Evolutionary conservation across 169 alveolate genomes (phyloP).

Genomic region (Plasmodium chabaudi): DNA sequence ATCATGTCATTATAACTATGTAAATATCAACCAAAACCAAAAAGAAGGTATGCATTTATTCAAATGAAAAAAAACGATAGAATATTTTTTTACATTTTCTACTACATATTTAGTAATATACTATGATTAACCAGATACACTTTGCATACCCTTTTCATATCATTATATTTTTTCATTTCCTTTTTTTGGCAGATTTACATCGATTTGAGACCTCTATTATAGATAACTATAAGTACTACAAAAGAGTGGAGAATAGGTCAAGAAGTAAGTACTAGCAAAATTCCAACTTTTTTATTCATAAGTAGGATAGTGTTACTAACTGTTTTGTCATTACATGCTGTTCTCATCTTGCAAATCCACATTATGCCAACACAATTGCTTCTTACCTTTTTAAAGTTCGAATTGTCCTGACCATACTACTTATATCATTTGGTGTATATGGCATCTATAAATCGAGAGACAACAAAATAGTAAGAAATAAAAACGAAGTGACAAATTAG

Average conservation of each 20-base stretch:
- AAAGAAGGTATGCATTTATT: constrained; percentile 37
- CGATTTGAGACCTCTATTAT: constrained; percentile 61
- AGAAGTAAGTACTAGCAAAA: not conserved
- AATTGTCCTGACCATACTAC: constrained; percentile 4
- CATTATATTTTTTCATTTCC: not conserved
- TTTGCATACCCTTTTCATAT: not conserved
- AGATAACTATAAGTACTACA: constrained; percentile 35
- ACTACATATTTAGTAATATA: not conserved
- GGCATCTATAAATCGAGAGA: constrained; percentile 6
- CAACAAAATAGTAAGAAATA: constrained; percentile 12
- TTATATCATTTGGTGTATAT: constrained; percentile 22
- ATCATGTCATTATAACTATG: constrained; percentile 29
- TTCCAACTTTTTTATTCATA: not conserved
- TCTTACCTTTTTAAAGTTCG: constrained; percentile 25
- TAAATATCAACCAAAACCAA: constrained; percentile 55
- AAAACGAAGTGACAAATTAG: not conserved
- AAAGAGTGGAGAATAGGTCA: constrained; percentile 25
- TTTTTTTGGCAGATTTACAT: constrained; percentile 26
- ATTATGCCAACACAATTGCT: not conserved
- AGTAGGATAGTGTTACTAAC: not conserved
- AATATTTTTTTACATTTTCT: not conserved
- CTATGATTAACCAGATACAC: not conserved
- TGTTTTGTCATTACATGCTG: not conserved
- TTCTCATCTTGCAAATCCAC: not conserved
- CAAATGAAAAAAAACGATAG: not conserved